Evolutionary conservation across 1,284 basidiomycete genomes (phyloP), one percentile per base, ranked within the genome.

Genomic region (Cryptococcus sp.): DNA sequence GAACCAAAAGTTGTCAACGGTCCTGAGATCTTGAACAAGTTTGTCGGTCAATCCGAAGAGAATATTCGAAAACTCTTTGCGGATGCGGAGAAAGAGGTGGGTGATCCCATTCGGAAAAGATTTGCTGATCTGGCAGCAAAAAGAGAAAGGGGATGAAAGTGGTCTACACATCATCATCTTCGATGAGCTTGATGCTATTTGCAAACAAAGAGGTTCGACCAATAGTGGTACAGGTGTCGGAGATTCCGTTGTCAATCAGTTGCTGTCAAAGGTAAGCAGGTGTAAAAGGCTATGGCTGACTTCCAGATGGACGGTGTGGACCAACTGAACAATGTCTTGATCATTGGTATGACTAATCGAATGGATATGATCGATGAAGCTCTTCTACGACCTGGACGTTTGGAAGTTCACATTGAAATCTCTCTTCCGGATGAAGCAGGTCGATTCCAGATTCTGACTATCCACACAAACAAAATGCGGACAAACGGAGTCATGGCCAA

Each of bases 341-440:
- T 99, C 66, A 99, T 99, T 66, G 96, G 96, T 70, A 98, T 98
- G 96, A 99, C 96, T 52, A 98, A 99, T 77, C 87, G 96, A 60
- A 80, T 88, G 52, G 96, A 99, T 81, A 95, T 98, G 94, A 98
- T 99, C 67, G 96, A 99, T 71, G 96, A 98, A 73, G 96, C 95
- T 5, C 83, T 98, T 1, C 83, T 98, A 11, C 93, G 96, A 69
- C 95, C 96, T 1, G 96, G 96, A 56, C 93, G 96, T 81, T 86
- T 99, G 49, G 96, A 99, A 75, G 95, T 98, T n/a, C 96, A 98
- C 77, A 97, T 99, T 86, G 96, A 99, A 77, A 98, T 99, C 61
- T 96, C 92, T 4, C 81, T 98, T 1, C 96, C 96, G 0, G 95
- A 98, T 70, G 94, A 95, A 72, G 80, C 87, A 3, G 96, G 96